These are phyloP conservation scores for Gleditsia sinensis DNA, from an alignment of 306 rosid genomes.

Conservation along the genomic window DNA sequence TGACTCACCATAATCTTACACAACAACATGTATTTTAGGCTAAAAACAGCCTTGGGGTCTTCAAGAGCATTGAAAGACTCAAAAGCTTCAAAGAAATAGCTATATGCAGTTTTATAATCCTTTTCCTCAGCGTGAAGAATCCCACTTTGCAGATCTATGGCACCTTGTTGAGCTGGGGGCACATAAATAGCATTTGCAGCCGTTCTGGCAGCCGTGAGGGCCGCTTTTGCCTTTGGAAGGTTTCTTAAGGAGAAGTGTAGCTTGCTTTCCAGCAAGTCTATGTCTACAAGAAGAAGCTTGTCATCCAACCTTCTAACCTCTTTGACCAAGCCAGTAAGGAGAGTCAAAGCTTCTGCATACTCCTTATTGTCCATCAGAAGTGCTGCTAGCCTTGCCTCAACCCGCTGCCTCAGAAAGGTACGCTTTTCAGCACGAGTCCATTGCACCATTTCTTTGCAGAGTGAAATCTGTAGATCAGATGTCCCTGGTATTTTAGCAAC, in stretches of 20 bases:
- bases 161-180: constrained; percentile 97
- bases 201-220: constrained; percentile 94
- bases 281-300: constrained; percentile 96
- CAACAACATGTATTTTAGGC: constrained; percentile 90
- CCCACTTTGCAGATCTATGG: constrained; percentile 94
- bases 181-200: constrained; percentile 97
- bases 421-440: constrained; percentile 94
- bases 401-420: constrained; percentile 88
- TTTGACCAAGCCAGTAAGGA: constrained; percentile 80
- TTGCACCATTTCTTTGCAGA: constrained; percentile 93
- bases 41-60: constrained; percentile 88
- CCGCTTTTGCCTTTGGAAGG: constrained; percentile 97
- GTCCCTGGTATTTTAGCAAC: constrained; percentile 90
- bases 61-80: constrained; percentile 94
- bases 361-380: constrained; percentile 93
- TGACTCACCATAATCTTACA: constrained; percentile 94
- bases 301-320: constrained; percentile 97
- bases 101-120: constrained; percentile 91
- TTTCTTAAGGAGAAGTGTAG: constrained; percentile 90
- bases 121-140: constrained; percentile 97
- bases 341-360: constrained; percentile 81
- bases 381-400: constrained; percentile 94
- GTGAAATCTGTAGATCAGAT: constrained; percentile 80
- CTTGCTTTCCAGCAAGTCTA: constrained; percentile 90
- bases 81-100: constrained; percentile 93